These are phyloP conservation scores for Tuber indicum DNA, from an alignment of 495 filamentous ascomycete genomes.

Conservation along the genomic window DNA sequence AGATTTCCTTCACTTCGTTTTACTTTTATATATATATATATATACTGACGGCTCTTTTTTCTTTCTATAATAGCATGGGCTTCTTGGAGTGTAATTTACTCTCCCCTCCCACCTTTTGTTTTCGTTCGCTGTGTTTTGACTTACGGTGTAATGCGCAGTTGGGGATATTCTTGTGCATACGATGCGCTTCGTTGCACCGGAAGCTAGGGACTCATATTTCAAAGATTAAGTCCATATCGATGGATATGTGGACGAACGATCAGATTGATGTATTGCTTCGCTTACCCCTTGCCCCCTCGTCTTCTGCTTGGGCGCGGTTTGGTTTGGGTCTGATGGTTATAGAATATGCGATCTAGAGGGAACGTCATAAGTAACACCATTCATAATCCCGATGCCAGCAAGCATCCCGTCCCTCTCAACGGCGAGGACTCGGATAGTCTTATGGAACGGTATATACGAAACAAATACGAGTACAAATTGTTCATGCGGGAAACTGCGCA, in stretches of 20 bases:
- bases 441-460: slow-evolving; percentile 88
- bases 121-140: slow-evolving; percentile 19
- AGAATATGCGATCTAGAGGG: slow-evolving; percentile 90
- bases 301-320: slow-evolving; percentile 8
- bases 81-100: slow-evolving; percentile 84
- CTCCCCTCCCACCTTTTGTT: not conserved
- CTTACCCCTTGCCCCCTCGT: not conserved
- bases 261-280: slow-evolving; percentile 74
- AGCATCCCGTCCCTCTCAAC: slow-evolving; percentile 76
- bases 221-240: slow-evolving; percentile 95
- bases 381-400: slow-evolving; percentile 77
- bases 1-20: not conserved
- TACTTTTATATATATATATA: not conserved
- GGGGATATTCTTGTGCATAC: slow-evolving; percentile 95
- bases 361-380: slow-evolving; percentile 76
- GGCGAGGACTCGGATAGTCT: slow-evolving; percentile 83
- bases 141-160: slow-evolving; percentile 52
- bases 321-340: slow-evolving; percentile 28
- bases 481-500: slow-evolving; percentile 48
- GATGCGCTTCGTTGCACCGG: slow-evolving; percentile 90
- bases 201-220: slow-evolving; percentile 97
- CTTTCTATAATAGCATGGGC: slow-evolving; percentile 70
- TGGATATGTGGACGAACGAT: slow-evolving; percentile 92
- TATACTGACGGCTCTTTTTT: slow-evolving; percentile 31
- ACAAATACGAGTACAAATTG: slow-evolving; percentile 73